Evolutionary conservation across 1,284 basidiomycete species (phyloP).

Genomic region (Porodaedalea pini): DNA sequence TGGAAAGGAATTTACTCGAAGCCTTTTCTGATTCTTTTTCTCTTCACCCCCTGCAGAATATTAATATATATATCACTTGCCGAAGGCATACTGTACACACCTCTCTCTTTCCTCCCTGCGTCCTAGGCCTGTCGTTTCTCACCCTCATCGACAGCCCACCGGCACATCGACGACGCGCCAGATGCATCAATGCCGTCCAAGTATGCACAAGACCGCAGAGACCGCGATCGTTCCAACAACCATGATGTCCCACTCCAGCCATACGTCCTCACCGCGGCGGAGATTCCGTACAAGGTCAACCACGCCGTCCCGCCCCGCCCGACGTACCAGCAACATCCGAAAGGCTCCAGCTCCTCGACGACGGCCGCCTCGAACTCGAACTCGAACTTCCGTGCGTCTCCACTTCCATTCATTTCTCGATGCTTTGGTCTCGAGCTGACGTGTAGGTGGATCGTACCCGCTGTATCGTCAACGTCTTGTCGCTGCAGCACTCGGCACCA

Average conservation of each 20-base stretch:
- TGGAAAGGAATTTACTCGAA: too few relatives aligned
- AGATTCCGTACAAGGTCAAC: conserved; percentile 15
- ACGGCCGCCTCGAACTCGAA: not conserved
- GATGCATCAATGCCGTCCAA: conserved; percentile 8
- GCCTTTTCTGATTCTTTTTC: too few relatives aligned
- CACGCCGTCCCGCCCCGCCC: conserved; percentile 7
- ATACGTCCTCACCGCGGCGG: conserved; percentile 8
- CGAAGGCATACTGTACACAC: not conserved
- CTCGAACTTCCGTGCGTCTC: conserved; percentile 4
- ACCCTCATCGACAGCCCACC: not conserved
- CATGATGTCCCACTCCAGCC: conserved; percentile 1
- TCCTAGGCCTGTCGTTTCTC: not conserved
- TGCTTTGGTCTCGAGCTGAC: not conserved
- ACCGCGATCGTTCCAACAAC: not conserved
- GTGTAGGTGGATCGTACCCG: not conserved
- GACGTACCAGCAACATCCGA: not conserved
- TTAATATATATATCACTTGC: not conserved
- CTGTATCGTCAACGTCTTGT: conserved; percentile 3
- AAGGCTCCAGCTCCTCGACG: conserved; percentile 1
- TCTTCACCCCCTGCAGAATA: too few relatives aligned
- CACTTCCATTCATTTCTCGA: not conserved
- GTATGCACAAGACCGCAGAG: conserved; percentile 1
- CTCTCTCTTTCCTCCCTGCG: not conserved
- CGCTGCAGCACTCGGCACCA: not conserved
- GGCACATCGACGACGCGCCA: not conserved